Conservation (phyloP, 176 grass and related monocot genomes). For the Lolium rigidum region DNA sequence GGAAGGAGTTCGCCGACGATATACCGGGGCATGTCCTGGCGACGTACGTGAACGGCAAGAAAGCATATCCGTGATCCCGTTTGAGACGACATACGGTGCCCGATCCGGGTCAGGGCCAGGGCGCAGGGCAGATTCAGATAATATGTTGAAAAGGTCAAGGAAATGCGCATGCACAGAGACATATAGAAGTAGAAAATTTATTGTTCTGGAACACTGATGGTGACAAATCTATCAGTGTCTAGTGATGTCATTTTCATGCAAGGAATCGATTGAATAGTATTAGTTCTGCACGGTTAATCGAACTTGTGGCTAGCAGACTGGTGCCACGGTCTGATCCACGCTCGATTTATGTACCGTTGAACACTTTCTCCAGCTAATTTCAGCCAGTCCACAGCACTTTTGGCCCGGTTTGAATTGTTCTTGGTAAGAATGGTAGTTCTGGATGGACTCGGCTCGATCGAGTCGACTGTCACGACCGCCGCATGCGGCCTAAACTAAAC, state of each 20-base stretch:
- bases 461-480: background rate
- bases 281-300: too few species aligned
- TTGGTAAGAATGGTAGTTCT: background rate
- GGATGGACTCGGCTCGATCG: background rate
- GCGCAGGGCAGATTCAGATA: background rate
- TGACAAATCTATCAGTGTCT: too few species aligned
- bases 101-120: background rate
- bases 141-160: background rate
- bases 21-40: conserved; percentile 54
- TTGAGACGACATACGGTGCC: background rate
- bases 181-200: too few species aligned
- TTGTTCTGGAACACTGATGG: too few species aligned
- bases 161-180: too few species aligned
- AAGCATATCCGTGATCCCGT: conserved; percentile 58
- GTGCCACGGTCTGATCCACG: background rate
- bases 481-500: background rate
- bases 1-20: conserved; percentile 54
- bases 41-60: conserved; percentile 77
- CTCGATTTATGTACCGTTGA: background rate
- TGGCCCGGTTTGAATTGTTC: background rate
- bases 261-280: too few species aligned
- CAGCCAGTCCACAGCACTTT: background rate
- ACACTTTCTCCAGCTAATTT: background rate
- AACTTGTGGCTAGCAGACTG: background rate
- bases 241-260: too few species aligned